Percentiles rank a stretch among this genome's conserved stretches.
Conservation (phyloP, 73 alveolate genomes). For the Stentor roeselii region DNA sequence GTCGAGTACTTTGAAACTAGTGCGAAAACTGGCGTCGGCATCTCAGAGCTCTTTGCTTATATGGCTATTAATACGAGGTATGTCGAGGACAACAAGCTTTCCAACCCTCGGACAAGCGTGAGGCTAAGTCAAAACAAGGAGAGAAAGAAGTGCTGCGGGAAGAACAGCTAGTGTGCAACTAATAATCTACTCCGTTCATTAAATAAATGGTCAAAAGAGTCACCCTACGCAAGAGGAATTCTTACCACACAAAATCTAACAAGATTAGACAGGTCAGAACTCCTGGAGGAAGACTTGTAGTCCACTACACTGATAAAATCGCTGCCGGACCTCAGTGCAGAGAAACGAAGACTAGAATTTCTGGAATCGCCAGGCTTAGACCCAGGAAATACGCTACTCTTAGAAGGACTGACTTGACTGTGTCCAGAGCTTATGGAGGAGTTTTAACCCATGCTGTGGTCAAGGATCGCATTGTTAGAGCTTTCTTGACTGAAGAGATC, state of each 20-base stretch:
- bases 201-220: too few relatives aligned
- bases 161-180: too few relatives aligned
- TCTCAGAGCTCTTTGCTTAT: not conserved
- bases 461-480: slow-evolving; percentile 47
- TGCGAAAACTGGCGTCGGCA: slow-evolving; percentile 46
- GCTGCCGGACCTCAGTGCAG: slow-evolving; percentile 28
- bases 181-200: too few relatives aligned
- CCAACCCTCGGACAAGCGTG: not conserved
- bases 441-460: slow-evolving; percentile 36
- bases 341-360: not conserved
- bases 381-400: slow-evolving; percentile 27
- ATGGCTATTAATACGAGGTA: not conserved
- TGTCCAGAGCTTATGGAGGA: slow-evolving; percentile 60
- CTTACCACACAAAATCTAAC: slow-evolving; percentile 40
- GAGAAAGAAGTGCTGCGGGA: not conserved
- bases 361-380: slow-evolving; percentile 44
- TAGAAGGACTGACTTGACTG: slow-evolving; percentile 42
- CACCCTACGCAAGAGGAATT: too few relatives aligned
- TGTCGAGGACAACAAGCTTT: not conserved
- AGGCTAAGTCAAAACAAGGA: not conserved
- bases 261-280: slow-evolving; percentile 41
- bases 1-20: slow-evolving; percentile 67
- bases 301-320: slow-evolving; percentile 42
- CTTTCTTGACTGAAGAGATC: slow-evolving; percentile 55
- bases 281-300: too few relatives aligned